phyloP scores from a whole-genome alignment of 371 early-diverging fungal genomes.

The Funneliformis caledonium region DNA sequence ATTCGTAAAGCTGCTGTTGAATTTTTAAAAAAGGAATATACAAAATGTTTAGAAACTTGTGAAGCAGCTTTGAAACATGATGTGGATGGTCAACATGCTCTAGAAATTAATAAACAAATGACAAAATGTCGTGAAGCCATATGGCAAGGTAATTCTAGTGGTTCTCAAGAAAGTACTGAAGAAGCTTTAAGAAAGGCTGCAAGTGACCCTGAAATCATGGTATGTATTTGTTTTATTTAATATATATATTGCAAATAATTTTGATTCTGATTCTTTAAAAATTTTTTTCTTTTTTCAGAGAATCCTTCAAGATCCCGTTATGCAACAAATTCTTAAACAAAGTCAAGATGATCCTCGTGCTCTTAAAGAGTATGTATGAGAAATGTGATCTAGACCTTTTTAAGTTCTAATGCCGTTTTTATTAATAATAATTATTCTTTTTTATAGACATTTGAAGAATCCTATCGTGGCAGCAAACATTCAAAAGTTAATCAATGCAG shows the following conservation, averaged over 20 bases:
- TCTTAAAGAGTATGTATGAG: conserved; percentile 64
- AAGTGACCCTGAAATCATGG: conserved; percentile 91
- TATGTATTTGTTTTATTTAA: conserved; percentile 21
- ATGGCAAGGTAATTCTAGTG: conserved; percentile 49
- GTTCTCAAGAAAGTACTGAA: conserved; percentile 65
- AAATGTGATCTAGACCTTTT: conserved; percentile 1
- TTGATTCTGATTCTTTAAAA: not conserved
- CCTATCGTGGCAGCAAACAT: conserved; percentile 93
- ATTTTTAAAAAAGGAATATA: conserved; percentile 86
- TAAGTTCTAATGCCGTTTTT: not conserved
- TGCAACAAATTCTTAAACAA: conserved; percentile 95
- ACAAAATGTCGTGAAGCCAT: conserved; percentile 80
- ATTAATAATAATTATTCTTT: conserved; percentile 19
- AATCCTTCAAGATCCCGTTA: conserved; percentile 91
- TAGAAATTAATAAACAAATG: conserved; percentile 84
- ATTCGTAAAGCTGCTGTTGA: conserved; percentile 95
- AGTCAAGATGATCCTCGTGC: conserved; percentile 96
- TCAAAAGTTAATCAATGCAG: conserved; percentile 90
- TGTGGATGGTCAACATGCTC: conserved; percentile 78
- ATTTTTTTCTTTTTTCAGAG: conserved; percentile 45
- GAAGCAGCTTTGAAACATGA: conserved; percentile 80
- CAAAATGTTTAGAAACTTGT: conserved; percentile 83
- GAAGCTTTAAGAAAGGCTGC: conserved; percentile 85
- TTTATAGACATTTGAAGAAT: conserved; percentile 85
- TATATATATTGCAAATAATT: not conserved